Percentiles rank a stretch among this genome's conserved stretches.
These are phyloP conservation scores for Trichoderma sp. DNA, from an alignment of 2,329 filamentous ascomycete species.

Conservation along the genomic window DNA sequence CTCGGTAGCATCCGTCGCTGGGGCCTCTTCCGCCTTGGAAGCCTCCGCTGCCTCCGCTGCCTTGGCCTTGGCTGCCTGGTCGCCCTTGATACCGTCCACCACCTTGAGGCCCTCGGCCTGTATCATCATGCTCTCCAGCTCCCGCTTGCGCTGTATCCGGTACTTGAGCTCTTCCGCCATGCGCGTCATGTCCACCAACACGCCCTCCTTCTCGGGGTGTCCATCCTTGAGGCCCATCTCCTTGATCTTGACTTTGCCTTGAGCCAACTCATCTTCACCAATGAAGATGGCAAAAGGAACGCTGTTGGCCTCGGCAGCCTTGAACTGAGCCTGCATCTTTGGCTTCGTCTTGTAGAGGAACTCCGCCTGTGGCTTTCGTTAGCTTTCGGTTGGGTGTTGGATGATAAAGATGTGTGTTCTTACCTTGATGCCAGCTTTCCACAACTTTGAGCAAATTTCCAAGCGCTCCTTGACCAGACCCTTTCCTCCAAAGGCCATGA, in stretches of 20 bases:
- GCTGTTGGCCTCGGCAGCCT: constrained; percentile 76
- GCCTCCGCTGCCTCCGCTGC: constrained; percentile 28
- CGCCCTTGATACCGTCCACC: constrained; percentile 50
- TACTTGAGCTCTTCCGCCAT: constrained; percentile 65
- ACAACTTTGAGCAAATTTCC: constrained; percentile 72
- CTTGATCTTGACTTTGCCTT: constrained; percentile 87
- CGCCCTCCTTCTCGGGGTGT: constrained; percentile 88
- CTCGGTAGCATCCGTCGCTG: constrained; percentile 15
- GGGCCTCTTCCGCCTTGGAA: constrained; percentile 11
- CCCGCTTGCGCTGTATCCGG: constrained; percentile 47
- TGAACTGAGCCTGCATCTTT: constrained; percentile 87
- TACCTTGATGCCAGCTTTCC: constrained; percentile 85
- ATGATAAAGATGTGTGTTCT: constrained; percentile 27
- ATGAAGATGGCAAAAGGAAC: constrained; percentile 87
- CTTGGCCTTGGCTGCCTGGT: constrained; percentile 35
- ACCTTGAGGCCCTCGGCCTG: constrained; percentile 51
- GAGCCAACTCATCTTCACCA: constrained; percentile 83
- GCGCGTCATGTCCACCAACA: constrained; percentile 67
- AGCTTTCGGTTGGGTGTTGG: constrained; percentile 17
- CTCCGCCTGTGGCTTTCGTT: constrained; percentile 62
- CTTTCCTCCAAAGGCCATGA: constrained; percentile 93
- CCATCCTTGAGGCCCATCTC: constrained; percentile 71
- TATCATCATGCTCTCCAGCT: constrained; percentile 48
- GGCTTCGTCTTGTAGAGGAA: constrained; percentile 90
- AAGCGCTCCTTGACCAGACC: constrained; percentile 84